A percentile compares a stretch with the other conserved stretches of the same genome.
phyloP scores from a whole-genome alignment of 495 filamentous ascomycete species.

The Trichocladium uniseriatum region DNA sequence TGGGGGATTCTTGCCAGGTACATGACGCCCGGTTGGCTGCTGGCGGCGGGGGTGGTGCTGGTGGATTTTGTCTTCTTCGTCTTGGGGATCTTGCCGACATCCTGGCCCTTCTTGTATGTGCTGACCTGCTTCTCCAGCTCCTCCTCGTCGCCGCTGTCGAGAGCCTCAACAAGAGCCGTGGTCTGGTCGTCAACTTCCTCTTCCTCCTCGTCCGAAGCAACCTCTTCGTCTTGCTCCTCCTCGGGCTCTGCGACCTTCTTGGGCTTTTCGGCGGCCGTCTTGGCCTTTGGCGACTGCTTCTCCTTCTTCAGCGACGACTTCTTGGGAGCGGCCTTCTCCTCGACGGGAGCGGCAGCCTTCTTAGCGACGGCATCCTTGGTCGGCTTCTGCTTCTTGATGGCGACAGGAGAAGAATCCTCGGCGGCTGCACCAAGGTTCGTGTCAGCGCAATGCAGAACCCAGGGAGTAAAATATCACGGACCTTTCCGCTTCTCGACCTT shows the following conservation, averaged over 20 bases:
- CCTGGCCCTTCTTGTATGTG: constrained; percentile 45
- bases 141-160: constrained; percentile 68
- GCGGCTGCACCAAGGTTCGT: constrained; percentile 17
- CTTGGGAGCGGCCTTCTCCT: constrained; percentile 15
- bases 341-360: constrained; percentile 7
- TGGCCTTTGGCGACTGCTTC: constrained; percentile 25
- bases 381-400: constrained; percentile 34
- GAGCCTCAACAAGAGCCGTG: constrained; percentile 58
- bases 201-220: constrained; percentile 24
- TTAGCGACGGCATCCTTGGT: constrained; percentile 19
- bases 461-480: constrained; percentile 12
- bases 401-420: constrained; percentile 37
- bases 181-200: constrained; percentile 36
- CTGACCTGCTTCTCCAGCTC: constrained; percentile 40
- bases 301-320: constrained; percentile 16
- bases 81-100: constrained; percentile 54
- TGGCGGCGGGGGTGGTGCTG: constrained; percentile 22
- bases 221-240: constrained; percentile 22
- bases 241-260: constrained; percentile 18
- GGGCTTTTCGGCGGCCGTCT: constrained; percentile 29
- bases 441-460: background rate
- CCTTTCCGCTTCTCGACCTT: constrained; percentile 46
- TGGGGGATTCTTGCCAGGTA: constrained; percentile 86
- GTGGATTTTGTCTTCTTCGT: constrained; percentile 37
- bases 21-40: constrained; percentile 62